Conservation (phyloP, 176 grass and related monocot genomes). For the Carex littledalei region DNA sequence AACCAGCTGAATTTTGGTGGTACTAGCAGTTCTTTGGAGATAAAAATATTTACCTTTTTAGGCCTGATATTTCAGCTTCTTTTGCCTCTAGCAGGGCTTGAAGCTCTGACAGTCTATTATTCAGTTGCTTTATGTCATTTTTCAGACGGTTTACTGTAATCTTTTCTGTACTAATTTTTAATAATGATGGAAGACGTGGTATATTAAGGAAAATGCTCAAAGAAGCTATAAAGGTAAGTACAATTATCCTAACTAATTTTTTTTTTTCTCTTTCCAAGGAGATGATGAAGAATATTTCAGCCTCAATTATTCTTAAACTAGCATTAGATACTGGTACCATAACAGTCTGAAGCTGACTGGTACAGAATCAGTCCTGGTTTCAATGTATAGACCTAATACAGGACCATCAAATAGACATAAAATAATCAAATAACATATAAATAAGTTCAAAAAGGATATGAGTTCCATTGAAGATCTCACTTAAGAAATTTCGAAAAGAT, state of each 20-base stretch:
- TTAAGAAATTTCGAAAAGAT: conserved; percentile 84
- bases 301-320: background rate
- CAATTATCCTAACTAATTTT: background rate
- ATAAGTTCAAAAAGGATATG: conserved; percentile 64
- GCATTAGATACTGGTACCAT: background rate
- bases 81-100: conserved; percentile 79
- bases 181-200: conserved; percentile 65
- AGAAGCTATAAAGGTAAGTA: background rate
- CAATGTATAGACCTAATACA: background rate
- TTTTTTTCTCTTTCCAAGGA: no score
- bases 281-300: background rate
- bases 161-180: conserved; percentile 92
- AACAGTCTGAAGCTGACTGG: background rate
- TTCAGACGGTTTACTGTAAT: conserved; percentile 80
- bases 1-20: background rate
- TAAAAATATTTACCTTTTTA: conserved; percentile 52
- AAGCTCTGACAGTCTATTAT: conserved; percentile 83
- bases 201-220: conserved; percentile 53
- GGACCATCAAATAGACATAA: background rate
- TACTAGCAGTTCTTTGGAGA: background rate
- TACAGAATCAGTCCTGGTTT: background rate
- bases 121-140: conserved; percentile 84
- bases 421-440: background rate
- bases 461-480: conserved; percentile 84
- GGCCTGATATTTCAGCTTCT: conserved; percentile 62